Evolutionary conservation across 148 eudicot species (phyloP).

Genomic region (Fallopia convolvulus): DNA sequence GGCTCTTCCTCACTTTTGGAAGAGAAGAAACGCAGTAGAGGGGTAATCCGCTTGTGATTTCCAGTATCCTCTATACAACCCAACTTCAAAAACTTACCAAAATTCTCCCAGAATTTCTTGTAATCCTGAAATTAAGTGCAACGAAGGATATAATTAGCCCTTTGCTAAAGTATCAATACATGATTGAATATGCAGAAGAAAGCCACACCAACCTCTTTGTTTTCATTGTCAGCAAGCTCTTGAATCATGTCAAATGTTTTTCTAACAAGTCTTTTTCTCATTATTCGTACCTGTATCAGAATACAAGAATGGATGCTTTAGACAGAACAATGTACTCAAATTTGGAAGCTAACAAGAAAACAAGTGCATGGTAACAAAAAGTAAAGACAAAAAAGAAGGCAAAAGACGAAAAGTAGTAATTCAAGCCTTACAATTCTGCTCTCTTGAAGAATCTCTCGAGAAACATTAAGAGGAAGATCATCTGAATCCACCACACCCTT

Average conservation of each 20-base stretch:
- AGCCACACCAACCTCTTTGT: constrained; percentile 60
- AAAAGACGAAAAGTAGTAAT: not conserved
- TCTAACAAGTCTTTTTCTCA: constrained; percentile 93
- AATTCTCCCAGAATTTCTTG: constrained; percentile 98
- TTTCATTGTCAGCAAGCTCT: constrained; percentile 79
- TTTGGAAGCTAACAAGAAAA: not conserved
- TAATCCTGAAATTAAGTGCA: constrained; percentile 47
- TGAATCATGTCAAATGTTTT: constrained; percentile 98
- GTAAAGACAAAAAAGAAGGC: not conserved
- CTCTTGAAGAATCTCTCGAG: constrained; percentile 97
- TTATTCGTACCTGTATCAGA: constrained; percentile 68
- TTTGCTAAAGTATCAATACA: not conserved
- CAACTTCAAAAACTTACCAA: constrained; percentile 84
- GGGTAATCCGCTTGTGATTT: constrained; percentile 86
- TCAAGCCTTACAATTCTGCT: constrained; percentile 73
- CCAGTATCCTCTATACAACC: constrained; percentile 97
- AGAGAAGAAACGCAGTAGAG: constrained; percentile 71
- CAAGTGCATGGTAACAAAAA: not conserved
- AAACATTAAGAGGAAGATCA: constrained; percentile 97
- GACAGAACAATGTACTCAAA: not conserved
- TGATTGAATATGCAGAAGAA: not conserved
- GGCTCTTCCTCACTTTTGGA: constrained; percentile 83
- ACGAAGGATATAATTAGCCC: not conserved
- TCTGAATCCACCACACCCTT: constrained; percentile 97
- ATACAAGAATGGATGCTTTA: not conserved